Percentiles rank a stretch among this genome's conserved stretches.
These are phyloP conservation scores for Neofusicoccum laricinum DNA, from an alignment of 2,329 filamentous ascomycete genomes.

Conservation along the genomic window DNA sequence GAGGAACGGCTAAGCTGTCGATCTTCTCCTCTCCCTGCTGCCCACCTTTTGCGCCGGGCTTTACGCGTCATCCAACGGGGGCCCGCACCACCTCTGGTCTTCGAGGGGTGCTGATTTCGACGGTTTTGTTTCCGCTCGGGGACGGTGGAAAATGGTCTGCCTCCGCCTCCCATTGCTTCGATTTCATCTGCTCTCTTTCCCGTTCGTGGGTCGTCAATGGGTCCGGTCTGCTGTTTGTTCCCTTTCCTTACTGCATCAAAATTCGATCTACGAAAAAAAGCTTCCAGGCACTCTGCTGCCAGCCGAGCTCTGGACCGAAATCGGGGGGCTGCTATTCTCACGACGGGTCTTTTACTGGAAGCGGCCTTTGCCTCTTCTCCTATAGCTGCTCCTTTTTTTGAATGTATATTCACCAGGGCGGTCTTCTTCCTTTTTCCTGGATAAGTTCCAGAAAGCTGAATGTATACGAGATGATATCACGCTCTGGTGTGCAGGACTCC, in stretches of 20 bases:
- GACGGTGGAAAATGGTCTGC: not conserved
- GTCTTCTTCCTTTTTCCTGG: not conserved
- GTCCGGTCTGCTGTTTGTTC: not conserved
- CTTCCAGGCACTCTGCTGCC: not conserved
- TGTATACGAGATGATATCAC: constrained; percentile 1
- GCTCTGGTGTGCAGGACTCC: not conserved
- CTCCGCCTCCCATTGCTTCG: not conserved
- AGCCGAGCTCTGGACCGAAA: not conserved
- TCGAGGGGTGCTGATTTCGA: not conserved
- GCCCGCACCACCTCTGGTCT: not conserved
- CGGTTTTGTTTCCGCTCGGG: not conserved
- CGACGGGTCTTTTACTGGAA: not conserved
- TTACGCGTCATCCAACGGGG: not conserved
- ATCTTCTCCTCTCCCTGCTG: not conserved
- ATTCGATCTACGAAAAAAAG: constrained; percentile 6
- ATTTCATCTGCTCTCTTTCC: not conserved
- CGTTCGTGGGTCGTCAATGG: not conserved
- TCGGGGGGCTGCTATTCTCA: not conserved
- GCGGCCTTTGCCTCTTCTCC: not conserved
- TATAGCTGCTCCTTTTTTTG: not conserved
- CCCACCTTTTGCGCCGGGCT: not conserved
- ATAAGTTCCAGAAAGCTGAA: constrained; percentile 1
- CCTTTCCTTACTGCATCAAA: not conserved
- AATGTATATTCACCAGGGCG: constrained; percentile 7
- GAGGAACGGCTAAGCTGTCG: constrained; percentile 11